These are phyloP conservation scores for Sporisorium scitamineum DNA, from an alignment of 1,284 basidiomycete species.

Conservation along the genomic window DNA sequence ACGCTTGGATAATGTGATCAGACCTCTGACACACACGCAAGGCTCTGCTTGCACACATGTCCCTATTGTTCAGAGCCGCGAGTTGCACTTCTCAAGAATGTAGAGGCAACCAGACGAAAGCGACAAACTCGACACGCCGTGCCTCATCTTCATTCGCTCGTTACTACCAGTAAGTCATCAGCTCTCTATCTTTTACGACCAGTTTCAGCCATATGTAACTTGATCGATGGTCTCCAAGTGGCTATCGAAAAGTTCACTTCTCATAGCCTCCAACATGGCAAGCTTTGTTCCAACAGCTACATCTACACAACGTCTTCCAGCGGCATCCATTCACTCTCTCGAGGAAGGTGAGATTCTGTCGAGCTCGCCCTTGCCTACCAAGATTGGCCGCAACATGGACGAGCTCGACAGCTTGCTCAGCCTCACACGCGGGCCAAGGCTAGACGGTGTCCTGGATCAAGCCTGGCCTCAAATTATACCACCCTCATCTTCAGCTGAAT, in stretches of 20 bases:
- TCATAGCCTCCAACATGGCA: background rate
- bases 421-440: background rate
- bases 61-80: no score
- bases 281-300: no score
- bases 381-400: background rate
- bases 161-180: no score
- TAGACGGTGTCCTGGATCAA: background rate
- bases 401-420: background rate
- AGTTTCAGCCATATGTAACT: no score
- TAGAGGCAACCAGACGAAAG: no score
- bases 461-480: background rate
- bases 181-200: no score
- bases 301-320: background rate
- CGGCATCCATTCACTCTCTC: background rate
- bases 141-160: no score
- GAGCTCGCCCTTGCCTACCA: background rate
- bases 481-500: background rate
- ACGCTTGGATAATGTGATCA: background rate
- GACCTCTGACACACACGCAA: background rate
- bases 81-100: no score
- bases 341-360: background rate
- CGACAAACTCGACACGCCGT: no score
- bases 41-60: background rate
- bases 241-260: background rate
- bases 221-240: background rate